A percentile compares a stretch with the other conserved stretches of the same genome.
Evolutionary conservation across 306 rosid genomes (phyloP).

Genomic region (Carpinus viminea): DNA sequence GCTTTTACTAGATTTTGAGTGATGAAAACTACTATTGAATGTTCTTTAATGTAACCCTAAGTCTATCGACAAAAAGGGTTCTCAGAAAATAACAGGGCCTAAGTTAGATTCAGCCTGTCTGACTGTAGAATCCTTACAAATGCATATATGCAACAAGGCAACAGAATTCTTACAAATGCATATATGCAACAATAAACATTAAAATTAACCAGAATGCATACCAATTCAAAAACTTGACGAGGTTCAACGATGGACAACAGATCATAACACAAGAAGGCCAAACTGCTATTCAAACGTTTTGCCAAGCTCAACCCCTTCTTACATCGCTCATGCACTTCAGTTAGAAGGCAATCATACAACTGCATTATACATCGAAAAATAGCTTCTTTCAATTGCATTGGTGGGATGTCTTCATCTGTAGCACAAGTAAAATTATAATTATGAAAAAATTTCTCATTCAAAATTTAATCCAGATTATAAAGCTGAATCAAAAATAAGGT

Average conservation of each 20-base stretch:
- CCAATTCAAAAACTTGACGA: conserved; percentile 98
- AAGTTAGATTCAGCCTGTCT: not conserved
- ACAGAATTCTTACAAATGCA: too few relatives aligned
- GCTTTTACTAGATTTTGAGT: not conserved
- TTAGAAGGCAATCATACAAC: conserved; percentile 95
- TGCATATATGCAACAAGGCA: too few relatives aligned
- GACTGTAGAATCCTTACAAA: not conserved
- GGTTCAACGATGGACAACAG: conserved; percentile 93
- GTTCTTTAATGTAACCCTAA: not conserved
- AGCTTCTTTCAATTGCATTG: conserved; percentile 98
- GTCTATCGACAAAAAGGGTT: not conserved
- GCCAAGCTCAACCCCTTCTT: conserved; percentile 97
- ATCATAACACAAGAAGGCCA: conserved; percentile 98
- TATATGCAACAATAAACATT: not conserved
- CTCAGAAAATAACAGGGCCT: not conserved
- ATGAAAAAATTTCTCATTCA: conserved; percentile 12
- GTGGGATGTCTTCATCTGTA: conserved; percentile 96
- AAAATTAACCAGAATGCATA: conserved; percentile 31
- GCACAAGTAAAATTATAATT: conserved; percentile 23
- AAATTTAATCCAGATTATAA: conserved; percentile 19
- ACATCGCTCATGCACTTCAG: conserved; percentile 99
- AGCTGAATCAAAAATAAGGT: conserved; percentile 5
- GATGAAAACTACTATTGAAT: not conserved
- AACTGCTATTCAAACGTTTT: conserved; percentile 93
- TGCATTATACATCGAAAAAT: conserved; percentile 97